Percentiles rank a stretch among this genome's conserved stretches.
Evolutionary conservation across 768 basidiomycete genomes (phyloP).

Genomic region (Lactarius vividus): DNA sequence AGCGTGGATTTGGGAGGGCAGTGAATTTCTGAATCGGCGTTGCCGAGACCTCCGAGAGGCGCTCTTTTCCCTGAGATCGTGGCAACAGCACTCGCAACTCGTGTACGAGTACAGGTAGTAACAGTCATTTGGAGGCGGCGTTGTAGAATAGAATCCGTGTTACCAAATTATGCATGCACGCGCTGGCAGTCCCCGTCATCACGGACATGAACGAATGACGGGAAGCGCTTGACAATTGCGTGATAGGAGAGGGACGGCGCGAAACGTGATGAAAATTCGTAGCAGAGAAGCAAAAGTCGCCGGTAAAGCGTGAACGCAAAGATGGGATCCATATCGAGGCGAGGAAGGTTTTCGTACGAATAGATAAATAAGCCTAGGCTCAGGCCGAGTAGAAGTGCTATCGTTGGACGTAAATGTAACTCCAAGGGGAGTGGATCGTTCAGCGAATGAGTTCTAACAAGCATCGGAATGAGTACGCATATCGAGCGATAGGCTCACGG

Average conservation of each 20-base stretch:
- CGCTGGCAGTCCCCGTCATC: slow-evolving; percentile 4
- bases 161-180: slow-evolving; percentile 5
- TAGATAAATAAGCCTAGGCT: slow-evolving; percentile 1
- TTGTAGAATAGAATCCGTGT: slow-evolving; percentile 10
- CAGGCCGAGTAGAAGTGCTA: slow-evolving; percentile 7
- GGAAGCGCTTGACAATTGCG: not conserved
- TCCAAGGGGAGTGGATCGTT: slow-evolving; percentile 23
- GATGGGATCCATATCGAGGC: slow-evolving; percentile 17
- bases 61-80: slow-evolving; percentile 7
- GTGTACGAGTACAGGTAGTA: slow-evolving; percentile 12
- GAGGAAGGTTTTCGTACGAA: slow-evolving; percentile 11
- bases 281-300: slow-evolving; percentile 14
- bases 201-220: slow-evolving; percentile 19
- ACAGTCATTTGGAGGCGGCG: slow-evolving; percentile 9
- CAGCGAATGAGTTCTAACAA: slow-evolving; percentile 21
- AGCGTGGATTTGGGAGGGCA: slow-evolving; percentile 4
- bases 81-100: slow-evolving; percentile 10
- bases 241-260: not conserved
- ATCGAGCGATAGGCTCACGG: slow-evolving; percentile 15
- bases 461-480: slow-evolving; percentile 14
- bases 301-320: slow-evolving; percentile 1
- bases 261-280: slow-evolving; percentile 10
- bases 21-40: slow-evolving; percentile 3
- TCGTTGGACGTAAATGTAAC: slow-evolving; percentile 22
- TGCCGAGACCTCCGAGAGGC: not conserved